These are phyloP conservation scores for Yarrowia sp. DNA, from an alignment of 805 yeast genomes.

Conservation along the genomic window DNA sequence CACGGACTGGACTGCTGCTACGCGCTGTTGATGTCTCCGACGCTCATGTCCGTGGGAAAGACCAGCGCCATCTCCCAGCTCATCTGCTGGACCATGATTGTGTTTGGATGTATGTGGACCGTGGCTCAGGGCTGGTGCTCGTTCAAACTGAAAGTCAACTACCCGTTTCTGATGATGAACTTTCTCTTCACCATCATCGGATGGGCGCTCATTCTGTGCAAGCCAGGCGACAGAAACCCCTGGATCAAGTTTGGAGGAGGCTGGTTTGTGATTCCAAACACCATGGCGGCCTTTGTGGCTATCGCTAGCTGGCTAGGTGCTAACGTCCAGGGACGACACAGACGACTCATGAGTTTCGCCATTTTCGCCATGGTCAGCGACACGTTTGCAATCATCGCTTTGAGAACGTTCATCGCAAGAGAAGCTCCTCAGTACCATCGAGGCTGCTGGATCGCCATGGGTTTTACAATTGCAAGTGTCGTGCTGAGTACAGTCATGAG, in stretches of 20 bases:
- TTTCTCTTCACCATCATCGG: neutral
- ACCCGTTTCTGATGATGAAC: neutral
- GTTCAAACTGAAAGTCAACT: neutral
- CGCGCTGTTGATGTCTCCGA: neutral
- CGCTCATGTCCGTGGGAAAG: neutral
- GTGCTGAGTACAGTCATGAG: neutral
- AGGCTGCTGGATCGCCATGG: slow-evolving; percentile 21
- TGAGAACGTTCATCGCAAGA: neutral
- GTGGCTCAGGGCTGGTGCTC: neutral
- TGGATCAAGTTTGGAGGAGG: slow-evolving; percentile 21
- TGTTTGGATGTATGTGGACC: slow-evolving; percentile 8
- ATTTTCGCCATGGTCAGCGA: slow-evolving; percentile 8
- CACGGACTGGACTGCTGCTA: slow-evolving; percentile 3
- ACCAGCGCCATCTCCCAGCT: neutral
- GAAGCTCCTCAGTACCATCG: slow-evolving; percentile 8
- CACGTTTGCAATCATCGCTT: slow-evolving; percentile 4
- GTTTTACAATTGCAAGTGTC: neutral
- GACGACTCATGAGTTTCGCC: slow-evolving; percentile 12
- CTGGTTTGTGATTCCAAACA: slow-evolving; percentile 18
- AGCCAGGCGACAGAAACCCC: neutral
- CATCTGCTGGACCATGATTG: slow-evolving; percentile 25
- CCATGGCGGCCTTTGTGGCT: slow-evolving; percentile 4
- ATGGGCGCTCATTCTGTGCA: slow-evolving; percentile 11
- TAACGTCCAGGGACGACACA: neutral
- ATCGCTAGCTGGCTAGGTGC: neutral